Evolutionary conservation across 2,329 filamentous ascomycete species (phyloP).

Genomic region (Fusarium albosuccineum): DNA sequence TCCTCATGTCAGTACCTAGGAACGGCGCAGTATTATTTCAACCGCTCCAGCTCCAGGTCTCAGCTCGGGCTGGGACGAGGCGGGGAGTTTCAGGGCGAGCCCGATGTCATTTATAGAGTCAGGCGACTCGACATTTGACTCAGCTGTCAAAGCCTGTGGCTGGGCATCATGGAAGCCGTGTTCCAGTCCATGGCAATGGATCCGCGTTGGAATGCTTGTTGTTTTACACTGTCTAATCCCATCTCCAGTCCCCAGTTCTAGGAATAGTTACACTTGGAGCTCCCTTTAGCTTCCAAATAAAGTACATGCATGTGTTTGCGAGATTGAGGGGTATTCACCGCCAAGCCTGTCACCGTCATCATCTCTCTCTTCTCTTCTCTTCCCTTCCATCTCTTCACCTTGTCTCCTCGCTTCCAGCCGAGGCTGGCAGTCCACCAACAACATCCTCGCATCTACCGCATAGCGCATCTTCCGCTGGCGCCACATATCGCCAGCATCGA

Average conservation of each 20-base stretch:
- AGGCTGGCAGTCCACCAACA: conserved; percentile 54
- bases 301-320: conserved; percentile 26
- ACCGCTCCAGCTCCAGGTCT: conserved; percentile 14
- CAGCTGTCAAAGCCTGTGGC: conserved; percentile 17
- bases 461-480: conserved; percentile 73
- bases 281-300: conserved; percentile 30
- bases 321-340: conserved; percentile 32
- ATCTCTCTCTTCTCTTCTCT: conserved; percentile 12
- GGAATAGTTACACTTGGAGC: conserved; percentile 9
- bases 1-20: too few species aligned
- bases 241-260: conserved; percentile 8
- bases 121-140: conserved; percentile 31
- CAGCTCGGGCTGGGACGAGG: conserved; percentile 24
- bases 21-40: too few species aligned
- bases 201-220: conserved; percentile 2
- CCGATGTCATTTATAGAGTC: conserved; percentile 27
- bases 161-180: not conserved
- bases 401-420: conserved; percentile 13
- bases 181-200: not conserved
- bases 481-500: conserved; percentile 89
- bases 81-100: conserved; percentile 34
- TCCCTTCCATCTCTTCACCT: conserved; percentile 6
- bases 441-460: conserved; percentile 81
- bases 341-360: conserved; percentile 10
- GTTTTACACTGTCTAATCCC: conserved; percentile 22